phyloP scores from a whole-genome alignment of 768 basidiomycete genomes.

The Glaciozyma antarctica region DNA sequence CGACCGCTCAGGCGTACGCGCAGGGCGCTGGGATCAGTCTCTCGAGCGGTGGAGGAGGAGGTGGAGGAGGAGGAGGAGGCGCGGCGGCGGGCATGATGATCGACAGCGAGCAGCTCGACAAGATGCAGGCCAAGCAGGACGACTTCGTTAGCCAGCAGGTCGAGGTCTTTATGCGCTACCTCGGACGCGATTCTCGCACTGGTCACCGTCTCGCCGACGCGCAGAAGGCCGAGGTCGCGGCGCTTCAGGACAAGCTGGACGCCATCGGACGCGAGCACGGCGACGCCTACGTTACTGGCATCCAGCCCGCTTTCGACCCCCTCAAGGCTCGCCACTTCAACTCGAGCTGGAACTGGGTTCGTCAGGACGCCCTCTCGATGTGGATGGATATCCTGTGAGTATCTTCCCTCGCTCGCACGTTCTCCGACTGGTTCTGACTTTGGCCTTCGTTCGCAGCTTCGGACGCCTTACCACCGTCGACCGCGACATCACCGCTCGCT shows the following conservation, averaged over 20 bases:
- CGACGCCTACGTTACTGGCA: slow-evolving; percentile 83
- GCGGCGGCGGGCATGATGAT: slow-evolving; percentile 71
- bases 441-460: slow-evolving; percentile 42
- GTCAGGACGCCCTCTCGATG: slow-evolving; percentile 88
- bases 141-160: slow-evolving; percentile 85
- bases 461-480: slow-evolving; percentile 89
- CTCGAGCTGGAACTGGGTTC: slow-evolving; percentile 99
- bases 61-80: slow-evolving; percentile 50
- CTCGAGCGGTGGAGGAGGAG: slow-evolving; percentile 57
- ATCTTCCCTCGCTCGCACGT: not conserved
- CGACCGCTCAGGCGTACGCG: slow-evolving; percentile 72
- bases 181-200: slow-evolving; percentile 81
- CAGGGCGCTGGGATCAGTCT: slow-evolving; percentile 80
- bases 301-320: slow-evolving; percentile 86
- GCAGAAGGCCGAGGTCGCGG: slow-evolving; percentile 62
- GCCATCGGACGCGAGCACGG: slow-evolving; percentile 85
- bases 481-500: slow-evolving; percentile 86
- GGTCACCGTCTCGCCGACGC: slow-evolving; percentile 82
- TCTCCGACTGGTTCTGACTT: not conserved
- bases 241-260: slow-evolving; percentile 78
- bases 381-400: slow-evolving; percentile 83
- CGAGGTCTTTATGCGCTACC: slow-evolving; percentile 93
- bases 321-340: slow-evolving; percentile 97
- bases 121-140: slow-evolving; percentile 89
- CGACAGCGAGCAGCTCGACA: slow-evolving; percentile 96